Percentiles rank a stretch among this genome's conserved stretches.
phyloP scores from a whole-genome alignment of 352 stramenopile species.

The Phytopythium montanum region DNA sequence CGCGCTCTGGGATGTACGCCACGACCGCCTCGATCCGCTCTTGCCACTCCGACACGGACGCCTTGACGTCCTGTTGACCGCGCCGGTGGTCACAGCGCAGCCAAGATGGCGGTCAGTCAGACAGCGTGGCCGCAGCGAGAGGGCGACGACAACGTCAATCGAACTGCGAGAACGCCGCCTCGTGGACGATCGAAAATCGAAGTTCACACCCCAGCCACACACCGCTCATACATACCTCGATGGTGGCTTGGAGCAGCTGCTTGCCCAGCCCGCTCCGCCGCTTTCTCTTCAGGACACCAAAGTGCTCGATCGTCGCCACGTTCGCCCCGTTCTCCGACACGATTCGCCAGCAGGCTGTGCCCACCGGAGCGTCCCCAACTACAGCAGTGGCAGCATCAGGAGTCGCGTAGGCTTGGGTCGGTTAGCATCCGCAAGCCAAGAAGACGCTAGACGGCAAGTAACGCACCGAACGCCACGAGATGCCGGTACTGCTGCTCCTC shows the following conservation, averaged over 20 bases:
- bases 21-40: conserved; percentile 29
- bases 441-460: conserved; percentile 1
- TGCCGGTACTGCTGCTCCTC: conserved; percentile 43
- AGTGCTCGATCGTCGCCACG: conserved; percentile 50
- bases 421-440: background rate
- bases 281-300: conserved; percentile 56
- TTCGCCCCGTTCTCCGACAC: conserved; percentile 31
- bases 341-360: conserved; percentile 44
- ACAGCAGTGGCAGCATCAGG: background rate
- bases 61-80: conserved; percentile 39
- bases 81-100: background rate
- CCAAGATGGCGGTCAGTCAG: background rate
- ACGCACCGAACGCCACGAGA: conserved; percentile 62
- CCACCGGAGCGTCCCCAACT: conserved; percentile 76
- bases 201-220: background rate
- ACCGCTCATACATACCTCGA: conserved; percentile 38
- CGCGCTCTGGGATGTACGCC: conserved; percentile 36
- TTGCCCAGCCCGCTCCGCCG: conserved; percentile 46
- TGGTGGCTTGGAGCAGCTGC: conserved; percentile 38
- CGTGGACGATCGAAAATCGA: conserved; percentile 6
- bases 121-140: background rate
- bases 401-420: background rate
- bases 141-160: background rate
- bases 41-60: conserved; percentile 26
- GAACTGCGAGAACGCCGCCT: conserved; percentile 2